A percentile compares a stretch with the other conserved stretches of the same genome.
phyloP scores from a whole-genome alignment of 768 basidiomycete species.

The Trametes coccinea region DNA sequence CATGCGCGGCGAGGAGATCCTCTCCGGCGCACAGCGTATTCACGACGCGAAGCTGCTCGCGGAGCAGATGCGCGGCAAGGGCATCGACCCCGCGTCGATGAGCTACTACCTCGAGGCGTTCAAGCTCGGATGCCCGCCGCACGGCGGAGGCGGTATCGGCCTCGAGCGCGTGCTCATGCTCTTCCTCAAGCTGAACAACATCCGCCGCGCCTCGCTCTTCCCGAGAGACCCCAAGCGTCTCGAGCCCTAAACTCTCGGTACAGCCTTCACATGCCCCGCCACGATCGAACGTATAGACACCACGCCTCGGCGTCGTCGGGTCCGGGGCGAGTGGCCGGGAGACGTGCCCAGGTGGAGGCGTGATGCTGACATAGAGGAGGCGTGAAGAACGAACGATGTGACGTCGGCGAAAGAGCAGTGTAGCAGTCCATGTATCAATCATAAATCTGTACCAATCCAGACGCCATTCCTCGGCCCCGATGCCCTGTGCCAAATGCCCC shows the following conservation, averaged over 20 bases:
- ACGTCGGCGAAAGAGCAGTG: conserved; percentile 9
- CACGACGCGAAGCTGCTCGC: conserved; percentile 84
- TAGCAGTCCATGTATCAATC: conserved; percentile 6
- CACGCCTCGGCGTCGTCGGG: background rate
- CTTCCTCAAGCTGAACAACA: conserved; percentile 96
- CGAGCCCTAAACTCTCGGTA: conserved; percentile 58
- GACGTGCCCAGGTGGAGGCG: background rate
- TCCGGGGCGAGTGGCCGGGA: background rate
- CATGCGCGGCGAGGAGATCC: conserved; percentile 99
- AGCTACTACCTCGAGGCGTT: conserved; percentile 92
- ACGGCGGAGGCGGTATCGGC: conserved; percentile 96
- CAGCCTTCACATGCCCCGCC: background rate
- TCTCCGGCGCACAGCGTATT: conserved; percentile 97
- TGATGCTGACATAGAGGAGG: conserved; percentile 4
- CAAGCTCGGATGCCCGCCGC: conserved; percentile 91
- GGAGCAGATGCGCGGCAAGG: conserved; percentile 83
- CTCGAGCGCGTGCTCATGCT: conserved; percentile 96
- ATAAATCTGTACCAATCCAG: conserved; percentile 5
- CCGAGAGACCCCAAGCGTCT: conserved; percentile 96
- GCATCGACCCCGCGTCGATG: conserved; percentile 91
- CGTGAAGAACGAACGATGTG: conserved; percentile 8
- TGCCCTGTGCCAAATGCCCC: background rate
- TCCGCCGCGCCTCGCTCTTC: conserved; percentile 90
- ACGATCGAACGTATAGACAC: background rate
- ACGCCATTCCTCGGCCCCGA: conserved; percentile 7